Base-by-base conservation (phyloP, 2,329 filamentous ascomycete species). In the Metarhizium album region DNA sequence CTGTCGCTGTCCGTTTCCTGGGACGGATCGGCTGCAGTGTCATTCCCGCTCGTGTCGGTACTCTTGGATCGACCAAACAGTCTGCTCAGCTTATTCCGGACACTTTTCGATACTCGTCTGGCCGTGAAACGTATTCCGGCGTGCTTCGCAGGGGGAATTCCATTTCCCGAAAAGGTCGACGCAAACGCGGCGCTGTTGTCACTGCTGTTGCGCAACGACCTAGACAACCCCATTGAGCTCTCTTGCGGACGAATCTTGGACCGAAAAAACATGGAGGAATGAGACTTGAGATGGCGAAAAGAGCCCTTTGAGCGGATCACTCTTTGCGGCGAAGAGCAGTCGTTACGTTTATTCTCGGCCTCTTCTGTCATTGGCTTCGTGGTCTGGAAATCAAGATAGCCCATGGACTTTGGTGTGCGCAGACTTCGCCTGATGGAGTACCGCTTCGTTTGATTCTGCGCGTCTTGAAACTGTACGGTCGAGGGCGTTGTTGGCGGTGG, bases 51-150 rank as follows among this genome's bases (percentile, higher is more conserved):
- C 3, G 55, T 53, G 9, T 60, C 50, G 1, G 38, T 40, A 29
- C 56, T 59, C 47, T 60, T 64, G 3, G 60, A 51, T 40, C 60
- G 57, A 18, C 59, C 57, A 46, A 70, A 69, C 1, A 70, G 47
- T 3, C 59, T 66, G 62, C 75, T 84, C 53, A 89, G 58, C 52
- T 74, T 86, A 46, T 72, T 75, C 58, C 75, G 84, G 38, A 89
- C 59, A 0, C 75, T 78, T 16, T 71, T 74, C 0, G 84, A 87
- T 14, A 82, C 78, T 31, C 80, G 82, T 23, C 84, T 74, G 11
- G 79, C 77, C 47, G 75, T 81, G 29, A 69, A 66, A 45, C 70
- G 73, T 27, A 83, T 57, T 3, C 62, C 60, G 7, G 57, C 53
- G 9, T 60, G 60, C 48, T 64, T 69, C 4, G 58, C 49, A 3